Percentiles rank a stretch among this genome's conserved stretches.
Evolutionary conservation across 2,329 filamentous ascomycete genomes (phyloP).

Genomic region (Acrodontium crateriforme): DNA sequence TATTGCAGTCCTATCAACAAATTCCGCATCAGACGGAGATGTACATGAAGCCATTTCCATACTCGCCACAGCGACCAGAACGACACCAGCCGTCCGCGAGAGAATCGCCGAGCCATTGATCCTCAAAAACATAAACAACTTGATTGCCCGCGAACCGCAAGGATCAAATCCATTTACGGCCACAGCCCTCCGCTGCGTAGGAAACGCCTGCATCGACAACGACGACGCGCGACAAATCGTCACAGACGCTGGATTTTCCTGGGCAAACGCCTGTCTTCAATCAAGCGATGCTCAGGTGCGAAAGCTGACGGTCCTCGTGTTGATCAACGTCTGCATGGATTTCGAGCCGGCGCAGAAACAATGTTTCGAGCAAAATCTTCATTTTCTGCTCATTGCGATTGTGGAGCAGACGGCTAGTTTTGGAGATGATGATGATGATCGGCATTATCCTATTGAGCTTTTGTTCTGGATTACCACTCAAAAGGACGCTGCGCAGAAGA

Average conservation of each 20-base stretch:
- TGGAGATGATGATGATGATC: background rate
- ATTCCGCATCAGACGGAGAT: background rate
- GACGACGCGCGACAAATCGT: conserved; percentile 7
- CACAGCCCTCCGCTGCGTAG: conserved; percentile 17
- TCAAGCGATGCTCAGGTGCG: conserved; percentile 3
- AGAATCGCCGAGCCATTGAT: conserved; percentile 6
- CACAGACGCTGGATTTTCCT: conserved; percentile 15
- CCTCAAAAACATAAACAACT: no score
- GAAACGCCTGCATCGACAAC: conserved; percentile 22
- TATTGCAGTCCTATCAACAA: no score
- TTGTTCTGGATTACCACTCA: conserved; percentile 16
- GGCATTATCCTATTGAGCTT: conserved; percentile 11
- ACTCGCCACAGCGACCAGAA: conserved; percentile 12
- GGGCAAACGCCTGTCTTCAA: conserved; percentile 7
- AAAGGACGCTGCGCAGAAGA: conserved; percentile 6
- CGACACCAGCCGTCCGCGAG: conserved; percentile 4
- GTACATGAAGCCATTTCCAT: conserved; percentile 2
- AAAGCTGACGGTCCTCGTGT: conserved; percentile 23
- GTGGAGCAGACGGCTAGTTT: background rate
- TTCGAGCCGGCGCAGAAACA: conserved; percentile 13
- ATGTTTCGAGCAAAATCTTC: conserved; percentile 10
- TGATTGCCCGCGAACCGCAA: no score
- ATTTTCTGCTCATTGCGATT: conserved; percentile 8
- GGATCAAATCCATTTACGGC: no score
- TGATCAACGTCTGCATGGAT: conserved; percentile 32